These are phyloP conservation scores for Lactarius vividus DNA, from an alignment of 768 basidiomycete genomes.

Conservation along the genomic window DNA sequence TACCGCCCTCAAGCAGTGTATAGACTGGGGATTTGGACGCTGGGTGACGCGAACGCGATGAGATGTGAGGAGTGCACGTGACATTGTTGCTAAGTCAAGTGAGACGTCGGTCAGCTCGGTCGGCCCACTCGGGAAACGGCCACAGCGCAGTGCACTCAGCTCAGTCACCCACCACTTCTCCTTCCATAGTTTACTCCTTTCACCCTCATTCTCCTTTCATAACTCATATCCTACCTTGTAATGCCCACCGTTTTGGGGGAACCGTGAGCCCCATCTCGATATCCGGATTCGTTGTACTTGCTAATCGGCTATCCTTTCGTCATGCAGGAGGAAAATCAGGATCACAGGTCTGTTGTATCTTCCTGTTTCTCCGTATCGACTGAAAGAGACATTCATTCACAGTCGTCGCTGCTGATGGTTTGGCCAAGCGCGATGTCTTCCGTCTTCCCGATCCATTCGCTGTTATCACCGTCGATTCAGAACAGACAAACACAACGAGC, in stretches of 20 bases:
- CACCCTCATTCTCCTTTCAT: constrained; percentile 28
- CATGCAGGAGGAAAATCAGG: constrained; percentile 65
- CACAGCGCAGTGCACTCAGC: not conserved
- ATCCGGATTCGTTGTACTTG: not conserved
- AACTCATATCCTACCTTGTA: constrained; percentile 29
- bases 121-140: not conserved
- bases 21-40: not conserved
- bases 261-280: constrained; percentile 29
- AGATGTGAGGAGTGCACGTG: constrained; percentile 3
- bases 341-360: constrained; percentile 56
- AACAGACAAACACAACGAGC: constrained; percentile 94
- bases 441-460: constrained; percentile 97
- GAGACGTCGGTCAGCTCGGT: not conserved
- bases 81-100: not conserved
- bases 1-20: not conserved
- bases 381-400: constrained; percentile 13
- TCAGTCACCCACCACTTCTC: not conserved
- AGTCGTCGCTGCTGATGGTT: constrained; percentile 95
- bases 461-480: constrained; percentile 96
- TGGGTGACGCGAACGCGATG: not conserved
- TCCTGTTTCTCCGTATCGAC: not conserved
- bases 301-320: constrained; percentile 26
- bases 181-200: not conserved
- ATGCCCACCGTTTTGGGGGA: constrained; percentile 34
- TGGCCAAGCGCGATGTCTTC: constrained; percentile 94